phyloP scores from a whole-genome alignment of 306 rosid species.

The Acacia melanoxylon region DNA sequence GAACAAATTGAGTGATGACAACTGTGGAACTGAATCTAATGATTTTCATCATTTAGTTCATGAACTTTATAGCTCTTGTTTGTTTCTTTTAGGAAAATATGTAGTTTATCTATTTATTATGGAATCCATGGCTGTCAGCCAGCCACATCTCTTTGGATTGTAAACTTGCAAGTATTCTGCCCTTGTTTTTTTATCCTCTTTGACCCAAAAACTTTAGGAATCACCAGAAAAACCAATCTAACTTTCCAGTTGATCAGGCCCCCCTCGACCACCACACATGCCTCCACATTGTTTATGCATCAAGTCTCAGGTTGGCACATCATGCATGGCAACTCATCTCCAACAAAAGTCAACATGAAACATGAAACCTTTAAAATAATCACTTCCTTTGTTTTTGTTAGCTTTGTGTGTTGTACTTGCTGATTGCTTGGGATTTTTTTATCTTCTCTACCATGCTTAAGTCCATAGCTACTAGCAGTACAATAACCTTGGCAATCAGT shows the following conservation, averaged over 20 bases:
- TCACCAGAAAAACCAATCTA: background rate
- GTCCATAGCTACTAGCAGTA: background rate
- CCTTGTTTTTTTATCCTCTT: background rate
- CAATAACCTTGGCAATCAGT: background rate
- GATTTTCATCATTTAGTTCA: background rate
- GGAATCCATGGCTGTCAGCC: background rate
- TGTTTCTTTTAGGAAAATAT: background rate
- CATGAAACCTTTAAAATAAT: background rate
- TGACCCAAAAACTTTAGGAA: background rate
- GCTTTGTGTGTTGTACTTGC: background rate
- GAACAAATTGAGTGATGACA: background rate
- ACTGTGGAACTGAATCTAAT: background rate
- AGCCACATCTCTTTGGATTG: background rate
- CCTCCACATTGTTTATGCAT: background rate
- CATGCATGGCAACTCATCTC: background rate
- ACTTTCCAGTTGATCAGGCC: background rate
- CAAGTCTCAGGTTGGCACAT: background rate
- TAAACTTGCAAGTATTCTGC: background rate
- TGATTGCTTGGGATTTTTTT: background rate
- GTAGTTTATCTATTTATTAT: background rate
- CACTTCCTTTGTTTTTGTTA: background rate
- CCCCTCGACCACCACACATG: background rate
- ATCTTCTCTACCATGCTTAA: background rate
- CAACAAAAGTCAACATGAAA: background rate
- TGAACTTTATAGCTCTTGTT: background rate